Evolutionary conservation across 2,329 filamentous ascomycete species (phyloP), one percentile per base, ranked within the genome.

Genomic region (Tolypocladium amazonense): DNA sequence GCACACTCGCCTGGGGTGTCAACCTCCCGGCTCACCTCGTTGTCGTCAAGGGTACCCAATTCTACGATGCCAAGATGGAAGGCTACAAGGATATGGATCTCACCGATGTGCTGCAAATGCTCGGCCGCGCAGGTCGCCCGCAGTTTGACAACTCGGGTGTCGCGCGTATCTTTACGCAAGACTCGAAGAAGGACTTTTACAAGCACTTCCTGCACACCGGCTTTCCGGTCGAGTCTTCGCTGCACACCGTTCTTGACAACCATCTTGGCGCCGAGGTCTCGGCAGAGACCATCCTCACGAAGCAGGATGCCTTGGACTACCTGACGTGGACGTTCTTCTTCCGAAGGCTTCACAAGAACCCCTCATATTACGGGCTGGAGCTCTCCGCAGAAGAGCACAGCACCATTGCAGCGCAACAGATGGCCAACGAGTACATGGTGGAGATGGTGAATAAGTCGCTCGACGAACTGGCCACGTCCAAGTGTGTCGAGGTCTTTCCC

Each of bases 301-400:
- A 97, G 74, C 94, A 99, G 74, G 94, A 99, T 75, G 94, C 94
- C 0, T 82, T 99, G 4, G 95, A 99, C 73, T 99, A 99, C 70
- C 77, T 99, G 58, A 99, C 94, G 0, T 99, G 95, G 94, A 99
- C 95, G 0, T 99, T 99, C 79, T 99, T 99, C 83, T 99, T 99
- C 82, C 86, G 95, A 3, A 83, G 94, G 14, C 77, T 99, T 45
- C 94, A 99, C 78, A 99, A 99, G 79, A 99, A 99, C 67, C 94
- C 94, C 1, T 96, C 92, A 0, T 99, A 96, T 76, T 99, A 99
- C 67, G 95, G 95, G 0, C 85, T 99, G 0, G 89, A 97, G 70
- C 94, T 99, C 53, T 90, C 90, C 0, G 88, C 90, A 0, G 92
- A 97, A 67, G 92, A 97, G 67, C 92, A 97, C 74, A 95, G 92